Conservation (phyloP, 768 basidiomycete genomes). For the Termitomyces sp. region DNA sequence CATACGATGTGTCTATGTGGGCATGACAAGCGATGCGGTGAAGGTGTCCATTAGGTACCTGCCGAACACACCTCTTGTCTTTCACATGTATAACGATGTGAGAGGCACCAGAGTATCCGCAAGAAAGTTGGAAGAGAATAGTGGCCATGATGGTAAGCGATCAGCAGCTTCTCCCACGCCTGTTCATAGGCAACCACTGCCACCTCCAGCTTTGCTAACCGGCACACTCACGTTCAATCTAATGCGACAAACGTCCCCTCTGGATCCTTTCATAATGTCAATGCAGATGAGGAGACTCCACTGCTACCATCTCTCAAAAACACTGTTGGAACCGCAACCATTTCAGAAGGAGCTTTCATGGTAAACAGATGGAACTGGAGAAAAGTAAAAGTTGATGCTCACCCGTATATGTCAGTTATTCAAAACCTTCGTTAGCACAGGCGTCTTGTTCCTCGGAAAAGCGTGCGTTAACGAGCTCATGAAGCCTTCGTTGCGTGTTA, state of each 20-base stretch:
- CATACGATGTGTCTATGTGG: neutral
- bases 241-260: neutral
- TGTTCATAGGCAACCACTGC: neutral
- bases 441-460: constrained; percentile 94
- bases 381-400: neutral
- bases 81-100: neutral
- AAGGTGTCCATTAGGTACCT: neutral
- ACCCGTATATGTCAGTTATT: constrained; percentile 52
- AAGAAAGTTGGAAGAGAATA: neutral
- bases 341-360: constrained; percentile 93
- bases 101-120: neutral
- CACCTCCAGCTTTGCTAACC: no score
- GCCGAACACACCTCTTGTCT: neutral
- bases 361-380: constrained; percentile 31
- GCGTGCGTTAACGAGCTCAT: constrained; percentile 47
- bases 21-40: neutral
- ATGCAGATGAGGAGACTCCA: constrained; percentile 48
- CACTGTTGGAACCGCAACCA: constrained; percentile 81
- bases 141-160: neutral
- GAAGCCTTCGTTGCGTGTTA: neutral
- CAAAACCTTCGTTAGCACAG: constrained; percentile 95
- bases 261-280: neutral
- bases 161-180: neutral
- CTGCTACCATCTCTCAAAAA: constrained; percentile 31
- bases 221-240: neutral